Percentiles rank a stretch among this genome's conserved stretches.
phyloP scores from a whole-genome alignment of 352 stramenopile genomes.

The Achlya hypogyna region DNA sequence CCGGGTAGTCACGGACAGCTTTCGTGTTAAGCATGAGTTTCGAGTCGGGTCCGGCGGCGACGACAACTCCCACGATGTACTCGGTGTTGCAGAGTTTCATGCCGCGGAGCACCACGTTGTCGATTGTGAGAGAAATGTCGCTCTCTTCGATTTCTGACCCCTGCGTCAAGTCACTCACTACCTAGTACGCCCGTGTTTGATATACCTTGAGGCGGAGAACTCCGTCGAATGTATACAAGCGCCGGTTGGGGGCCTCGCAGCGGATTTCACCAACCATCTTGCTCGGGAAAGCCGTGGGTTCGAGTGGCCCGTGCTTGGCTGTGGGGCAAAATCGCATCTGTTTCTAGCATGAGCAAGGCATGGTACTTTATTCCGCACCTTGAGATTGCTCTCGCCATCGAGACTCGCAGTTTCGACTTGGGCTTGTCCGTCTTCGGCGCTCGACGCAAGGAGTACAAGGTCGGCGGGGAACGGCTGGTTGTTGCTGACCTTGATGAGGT shows the following conservation, averaged over 20 bases:
- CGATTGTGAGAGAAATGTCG: conserved; percentile 65
- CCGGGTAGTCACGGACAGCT: conserved; percentile 40
- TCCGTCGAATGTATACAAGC: conserved; percentile 73
- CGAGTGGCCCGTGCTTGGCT: conserved; percentile 26
- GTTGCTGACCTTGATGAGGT: conserved; percentile 83
- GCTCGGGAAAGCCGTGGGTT: conserved; percentile 39
- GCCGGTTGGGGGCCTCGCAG: conserved; percentile 72
- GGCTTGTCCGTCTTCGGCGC: conserved; percentile 49
- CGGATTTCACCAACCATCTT: conserved; percentile 48
- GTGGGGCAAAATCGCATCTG: conserved; percentile 10
- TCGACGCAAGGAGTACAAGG: conserved; percentile 83
- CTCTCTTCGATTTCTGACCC: conserved; percentile 25
- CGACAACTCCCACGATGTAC: conserved; percentile 68
- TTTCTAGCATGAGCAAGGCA: conserved; percentile 26
- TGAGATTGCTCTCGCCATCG: conserved; percentile 77
- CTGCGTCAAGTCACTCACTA: no score
- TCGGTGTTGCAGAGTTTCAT: conserved; percentile 83
- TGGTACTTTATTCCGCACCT: conserved; percentile 57
- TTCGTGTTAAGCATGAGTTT: conserved; percentile 84
- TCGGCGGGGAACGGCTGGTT: conserved; percentile 87
- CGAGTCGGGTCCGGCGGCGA: conserved; percentile 66
- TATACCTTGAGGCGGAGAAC: conserved; percentile 30
- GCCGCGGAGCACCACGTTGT: conserved; percentile 68
- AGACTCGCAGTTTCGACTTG: conserved; percentile 80
- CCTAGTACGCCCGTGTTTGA: no score